Base-by-base conservation (phyloP, 2,329 filamentous ascomycete species). In the Lachnellula willkommii region DNA sequence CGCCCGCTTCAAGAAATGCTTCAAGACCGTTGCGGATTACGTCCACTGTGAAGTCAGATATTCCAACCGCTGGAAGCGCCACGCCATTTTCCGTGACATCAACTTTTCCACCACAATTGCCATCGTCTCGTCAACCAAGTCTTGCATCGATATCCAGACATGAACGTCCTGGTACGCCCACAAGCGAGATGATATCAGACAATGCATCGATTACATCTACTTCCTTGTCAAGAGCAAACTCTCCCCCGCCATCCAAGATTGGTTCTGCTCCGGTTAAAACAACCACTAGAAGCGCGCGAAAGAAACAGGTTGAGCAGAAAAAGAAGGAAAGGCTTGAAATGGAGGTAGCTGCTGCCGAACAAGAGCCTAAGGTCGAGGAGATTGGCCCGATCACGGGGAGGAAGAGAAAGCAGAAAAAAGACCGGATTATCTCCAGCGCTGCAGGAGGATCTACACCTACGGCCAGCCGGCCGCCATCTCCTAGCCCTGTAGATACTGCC, bases 331-430 rank as follows among this genome's bases (percentile, higher is more conserved):
- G 77, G 49, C 65, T 73, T 14, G 84, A 85, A 56, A 70, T 77
- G 12, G 76, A 81, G 51, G 73, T 74, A 61, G 80, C 82, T 35
- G 61, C 61, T 7, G 60, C 50, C 24, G 67, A 66, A 37, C 53
- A 61, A 26, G 63, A 69, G 37, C 70, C 70, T 9, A 47, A 47
- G n/a, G 45, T 32, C 1, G 74, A 78, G 48, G 74, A 77, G 9
- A 76, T 81, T 62, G 89, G 84, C 7, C 89, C 90, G 0, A 87
- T 95, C 42, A 70, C 90, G 49, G 88, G 88, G 36, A 82, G 89
- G 52, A 91, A 91, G 77, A 93, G 90, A 77, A 94, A 93, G 74
- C 83, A 89, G 69, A 91, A 89, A 77, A 93, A 90, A 72, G 84
- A 87, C 64, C 85, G 82, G 65, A 65, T 62, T 6, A 58, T 66